Conservation (phyloP, 2,329 filamentous ascomycete genomes). For the Ophiostoma montium region DNA sequence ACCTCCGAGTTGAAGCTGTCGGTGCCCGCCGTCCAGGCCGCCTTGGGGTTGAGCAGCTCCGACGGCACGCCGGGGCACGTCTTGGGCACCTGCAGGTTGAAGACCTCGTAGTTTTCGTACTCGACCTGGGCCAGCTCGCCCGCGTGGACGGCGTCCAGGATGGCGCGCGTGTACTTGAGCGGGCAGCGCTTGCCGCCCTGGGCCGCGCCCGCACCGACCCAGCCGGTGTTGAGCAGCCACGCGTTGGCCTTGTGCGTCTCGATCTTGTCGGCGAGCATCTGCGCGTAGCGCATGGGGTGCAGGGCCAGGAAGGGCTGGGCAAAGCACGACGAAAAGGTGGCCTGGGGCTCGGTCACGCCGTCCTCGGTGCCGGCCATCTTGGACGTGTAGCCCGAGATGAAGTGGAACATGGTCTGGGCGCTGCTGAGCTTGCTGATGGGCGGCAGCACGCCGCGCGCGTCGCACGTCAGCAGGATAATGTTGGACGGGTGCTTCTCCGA, state of each 20-base stretch:
- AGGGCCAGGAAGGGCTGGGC: conserved; percentile 97
- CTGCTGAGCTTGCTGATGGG: conserved; percentile 94
- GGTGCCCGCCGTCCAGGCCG: conserved; percentile 72
- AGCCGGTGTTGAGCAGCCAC: conserved; percentile 97
- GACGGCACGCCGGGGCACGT: conserved; percentile 75
- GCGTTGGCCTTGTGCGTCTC: conserved; percentile 87
- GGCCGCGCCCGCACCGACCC: conserved; percentile 82
- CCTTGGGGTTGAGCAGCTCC: conserved; percentile 89
- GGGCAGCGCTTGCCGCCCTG: conserved; percentile 95
- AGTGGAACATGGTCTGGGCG: conserved; percentile 99
- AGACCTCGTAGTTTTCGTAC: conserved; percentile 90
- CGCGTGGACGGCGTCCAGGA: conserved; percentile 94
- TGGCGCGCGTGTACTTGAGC: conserved; percentile 95
- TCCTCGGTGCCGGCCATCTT: conserved; percentile 99
- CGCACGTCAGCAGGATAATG: conserved; percentile 96
- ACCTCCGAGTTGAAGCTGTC: conserved; percentile 80
- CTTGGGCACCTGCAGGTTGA: conserved; percentile 95
- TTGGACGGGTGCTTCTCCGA: conserved; percentile 81
- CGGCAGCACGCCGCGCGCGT: conserved; percentile 90
- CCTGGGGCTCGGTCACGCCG: conserved; percentile 90
- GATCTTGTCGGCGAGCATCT: conserved; percentile 98
- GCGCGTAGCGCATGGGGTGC: conserved; percentile 97
- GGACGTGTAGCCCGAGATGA: conserved; percentile 98
- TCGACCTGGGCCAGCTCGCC: conserved; percentile 86
- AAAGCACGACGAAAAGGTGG: conserved; percentile 98